Evolutionary conservation across 306 rosid genomes (phyloP), one percentile per base, ranked within the genome.

Genomic region (Casuarina equisetifolia): DNA sequence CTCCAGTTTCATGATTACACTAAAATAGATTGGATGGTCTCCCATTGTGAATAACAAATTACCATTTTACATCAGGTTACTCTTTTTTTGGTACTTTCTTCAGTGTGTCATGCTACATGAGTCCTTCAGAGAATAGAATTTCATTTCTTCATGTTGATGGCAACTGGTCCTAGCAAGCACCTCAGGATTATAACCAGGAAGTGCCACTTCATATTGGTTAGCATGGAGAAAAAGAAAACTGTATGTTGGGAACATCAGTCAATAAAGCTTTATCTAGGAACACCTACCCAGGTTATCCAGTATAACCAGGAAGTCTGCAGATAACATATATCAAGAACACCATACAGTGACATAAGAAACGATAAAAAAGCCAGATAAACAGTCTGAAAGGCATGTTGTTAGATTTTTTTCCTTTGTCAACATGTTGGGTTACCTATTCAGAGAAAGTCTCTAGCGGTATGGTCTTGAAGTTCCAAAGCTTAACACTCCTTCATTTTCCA

Each of bases 111-210:
- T 46, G 32, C 32, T 25, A 25, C 32, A 25, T 25, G 32, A 25
- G 32, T 25, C 43, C 69, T 74, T 3, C 44, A 74, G 69, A 58
- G 42, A 20, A 9, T 58, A 58, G 69, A 74, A 20, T 74, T 74
- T 74, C 35, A 5, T 25, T 2, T 73, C 49, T 1, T 38, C 10
- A 45, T 7, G 55, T 13, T 44, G 38, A 58, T 25, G 66, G 43
- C 15, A 17, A 46, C 39, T 19, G 76, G 58, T 53, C 66, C 63
- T 71, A 5, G 46, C 44, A 58, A 32, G 50, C 6, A 15, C 50
- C 25, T 44, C 25, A 44, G 45, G 50, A 59, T 44, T 3, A 45
- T 10, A 25, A 13, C 11, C 9, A 20, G 76, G 54, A 58, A 58
- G 25, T 74, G 44, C 50, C 15, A 6, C 64, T 38, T 39, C 49